These are phyloP conservation scores for Nasturtium officinale DNA, from an alignment of 345 rosid genomes.

Conservation along the genomic window DNA sequence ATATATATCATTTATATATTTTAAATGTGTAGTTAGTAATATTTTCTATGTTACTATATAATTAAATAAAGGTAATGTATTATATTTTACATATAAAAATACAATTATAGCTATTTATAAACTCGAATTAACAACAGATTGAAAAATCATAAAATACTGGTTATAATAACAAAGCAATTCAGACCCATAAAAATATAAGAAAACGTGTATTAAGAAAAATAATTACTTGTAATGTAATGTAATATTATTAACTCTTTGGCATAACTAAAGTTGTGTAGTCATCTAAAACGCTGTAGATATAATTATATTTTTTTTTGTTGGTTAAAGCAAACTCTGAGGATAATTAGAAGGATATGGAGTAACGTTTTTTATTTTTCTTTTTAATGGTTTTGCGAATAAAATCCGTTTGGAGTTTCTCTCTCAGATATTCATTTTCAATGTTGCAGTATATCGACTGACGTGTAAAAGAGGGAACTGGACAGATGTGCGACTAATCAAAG, in stretches of 20 bases:
- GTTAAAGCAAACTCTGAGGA: too few relatives aligned
- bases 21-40: background rate
- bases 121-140: background rate
- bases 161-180: background rate
- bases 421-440: slow-evolving; percentile 10
- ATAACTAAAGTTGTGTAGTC: too few relatives aligned
- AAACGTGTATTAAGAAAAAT: too few relatives aligned
- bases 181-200: background rate
- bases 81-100: background rate
- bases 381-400: background rate
- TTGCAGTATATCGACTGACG: slow-evolving; percentile 37
- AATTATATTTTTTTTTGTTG: too few relatives aligned
- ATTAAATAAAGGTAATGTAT: background rate
- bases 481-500: slow-evolving; percentile 25
- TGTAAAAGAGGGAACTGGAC: slow-evolving; percentile 26
- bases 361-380: background rate
- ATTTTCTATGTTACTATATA: background rate
- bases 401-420: background rate
- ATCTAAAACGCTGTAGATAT: too few relatives aligned
- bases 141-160: background rate
- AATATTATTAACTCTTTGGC: background rate
- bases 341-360: background rate
- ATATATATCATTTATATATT: background rate
- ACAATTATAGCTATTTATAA: background rate
- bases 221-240: too few relatives aligned